A percentile compares a stretch with the other conserved stretches of the same genome.
These are phyloP conservation scores for Drechslerella dactyloides DNA, from an alignment of 2,329 filamentous ascomycete genomes.

Conservation along the genomic window DNA sequence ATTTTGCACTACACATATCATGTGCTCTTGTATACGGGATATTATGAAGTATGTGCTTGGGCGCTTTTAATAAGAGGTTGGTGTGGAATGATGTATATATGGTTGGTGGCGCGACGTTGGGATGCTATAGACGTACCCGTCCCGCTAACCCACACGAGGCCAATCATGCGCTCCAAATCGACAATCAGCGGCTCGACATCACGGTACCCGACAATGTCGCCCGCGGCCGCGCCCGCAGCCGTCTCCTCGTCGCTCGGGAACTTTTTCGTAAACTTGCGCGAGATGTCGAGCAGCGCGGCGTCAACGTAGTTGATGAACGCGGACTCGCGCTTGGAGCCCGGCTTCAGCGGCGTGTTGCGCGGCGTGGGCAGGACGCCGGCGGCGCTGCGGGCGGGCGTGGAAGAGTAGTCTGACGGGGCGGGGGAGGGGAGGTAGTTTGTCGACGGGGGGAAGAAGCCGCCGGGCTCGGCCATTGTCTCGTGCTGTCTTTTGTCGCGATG, in stretches of 20 bases:
- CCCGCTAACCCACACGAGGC: conserved; percentile 45
- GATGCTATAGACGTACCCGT: too few species aligned
- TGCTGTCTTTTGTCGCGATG: background rate
- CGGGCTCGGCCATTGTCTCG: conserved; percentile 26
- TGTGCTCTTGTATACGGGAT: too few species aligned
- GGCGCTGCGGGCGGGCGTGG: conserved; percentile 24
- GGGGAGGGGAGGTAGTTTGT: conserved; percentile 38
- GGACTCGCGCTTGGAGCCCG: conserved; percentile 42
- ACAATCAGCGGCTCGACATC: conserved; percentile 45
- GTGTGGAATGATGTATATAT: too few species aligned
- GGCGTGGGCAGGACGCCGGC: conserved; percentile 41
- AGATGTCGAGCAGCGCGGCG: conserved; percentile 38
- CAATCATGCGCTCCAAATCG: conserved; percentile 34
- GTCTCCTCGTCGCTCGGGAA: conserved; percentile 47
- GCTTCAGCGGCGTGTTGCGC: conserved; percentile 34
- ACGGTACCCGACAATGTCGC: conserved; percentile 38
- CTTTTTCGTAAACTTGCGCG: conserved; percentile 50
- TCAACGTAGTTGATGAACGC: conserved; percentile 48
- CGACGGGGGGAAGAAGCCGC: conserved; percentile 40
- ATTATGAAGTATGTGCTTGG: too few species aligned
- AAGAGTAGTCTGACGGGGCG: conserved; percentile 39
- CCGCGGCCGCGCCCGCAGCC: conserved; percentile 4
- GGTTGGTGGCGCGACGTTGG: too few species aligned
- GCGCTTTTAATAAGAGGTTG: too few species aligned
- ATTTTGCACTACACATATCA: too few species aligned